Evolutionary conservation across 2,329 filamentous ascomycete genomes (phyloP).

Genomic region (Colletotrichum chlorophyti): DNA sequence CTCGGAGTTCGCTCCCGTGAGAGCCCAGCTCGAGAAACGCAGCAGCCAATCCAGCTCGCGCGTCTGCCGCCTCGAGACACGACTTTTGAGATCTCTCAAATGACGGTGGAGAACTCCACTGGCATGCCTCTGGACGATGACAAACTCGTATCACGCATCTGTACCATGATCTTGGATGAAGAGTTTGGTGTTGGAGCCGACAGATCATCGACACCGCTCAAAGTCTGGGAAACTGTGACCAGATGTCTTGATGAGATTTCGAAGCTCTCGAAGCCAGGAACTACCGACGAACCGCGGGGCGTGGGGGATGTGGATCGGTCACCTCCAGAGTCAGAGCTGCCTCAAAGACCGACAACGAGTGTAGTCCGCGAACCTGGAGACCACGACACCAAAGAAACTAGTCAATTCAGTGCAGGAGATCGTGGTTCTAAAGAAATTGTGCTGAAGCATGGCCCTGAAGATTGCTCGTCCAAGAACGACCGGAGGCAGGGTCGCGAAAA

Average conservation of each 20-base stretch:
- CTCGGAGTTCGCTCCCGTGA: background rate
- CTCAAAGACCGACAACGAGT: too few relatives aligned
- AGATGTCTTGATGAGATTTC: conserved; percentile 14
- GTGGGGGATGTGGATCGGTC: too few relatives aligned
- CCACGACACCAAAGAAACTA: too few relatives aligned
- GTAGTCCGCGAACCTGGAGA: too few relatives aligned
- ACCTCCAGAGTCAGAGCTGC: too few relatives aligned
- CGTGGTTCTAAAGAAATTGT: too few relatives aligned
- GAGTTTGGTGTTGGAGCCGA: background rate
- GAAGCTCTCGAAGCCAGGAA: background rate
- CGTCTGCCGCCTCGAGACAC: background rate
- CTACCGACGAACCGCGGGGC: background rate
- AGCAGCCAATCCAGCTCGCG: background rate
- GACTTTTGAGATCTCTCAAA: background rate
- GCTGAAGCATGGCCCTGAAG: background rate
- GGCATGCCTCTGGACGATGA: background rate
- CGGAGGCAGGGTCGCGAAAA: too few relatives aligned
- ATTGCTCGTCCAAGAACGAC: accelerated
- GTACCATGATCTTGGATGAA: conserved; percentile 21
- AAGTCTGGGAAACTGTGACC: conserved; percentile 22
- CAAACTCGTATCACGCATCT: conserved; percentile 16
- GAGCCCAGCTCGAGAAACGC: background rate
- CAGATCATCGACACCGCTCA: conserved; percentile 13
- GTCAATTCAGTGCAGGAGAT: too few relatives aligned
- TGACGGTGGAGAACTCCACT: background rate